Evolutionary conservation across 208 protist genomes (phyloP), one percentile per base, ranked within the genome.

Genomic region (Trypanosoma lewisi): DNA sequence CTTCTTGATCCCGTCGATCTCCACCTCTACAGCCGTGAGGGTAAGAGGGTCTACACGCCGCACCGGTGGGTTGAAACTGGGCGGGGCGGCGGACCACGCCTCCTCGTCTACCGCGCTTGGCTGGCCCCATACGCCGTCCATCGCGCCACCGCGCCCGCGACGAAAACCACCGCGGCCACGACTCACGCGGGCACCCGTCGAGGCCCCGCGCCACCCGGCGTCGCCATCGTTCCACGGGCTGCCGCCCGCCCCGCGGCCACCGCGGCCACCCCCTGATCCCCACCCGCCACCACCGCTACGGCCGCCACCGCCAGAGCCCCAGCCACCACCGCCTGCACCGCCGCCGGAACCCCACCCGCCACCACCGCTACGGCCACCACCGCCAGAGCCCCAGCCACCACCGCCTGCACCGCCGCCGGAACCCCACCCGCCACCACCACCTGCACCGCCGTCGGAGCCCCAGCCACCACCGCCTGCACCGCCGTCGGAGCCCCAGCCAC

Each of bases 1-100:
- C 63, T 95, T 95, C 67, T 93, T 92, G 34, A 95, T 77, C 0
- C 89, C 89, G 62, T 95, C 89, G 45, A 95, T 88, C 64, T 80
- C 76, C 50, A 95, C 89, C 69, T 95, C 89, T 14, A 88, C 89
- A 11, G 89, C 89, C 21, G 89, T 95, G 45, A 95, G 82, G 27
- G 89, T 91, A 47, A 95, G 75, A 9, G 89, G 89, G 67, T 95
- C 89, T 11, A 95, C 82, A 49, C 89, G 89, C 47, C 85, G 80
- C 42, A 93, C 86, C 14, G 89, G 85, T 50, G 85, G 85, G 17
- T 82, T 75, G 55, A 95, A 95, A 67, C 83, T 91, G 5, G 89
- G 89, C 27, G 89, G 83, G 5, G 89, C 83, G 8, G 85, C 77
- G 30, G 66, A 77, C 89, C 89, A 95, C 19, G 77, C 83, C 4